Evolutionary conservation across 2,329 filamentous ascomycete species (phyloP), one percentile per base, ranked within the genome.

Genomic region (Diaporthe vexans): DNA sequence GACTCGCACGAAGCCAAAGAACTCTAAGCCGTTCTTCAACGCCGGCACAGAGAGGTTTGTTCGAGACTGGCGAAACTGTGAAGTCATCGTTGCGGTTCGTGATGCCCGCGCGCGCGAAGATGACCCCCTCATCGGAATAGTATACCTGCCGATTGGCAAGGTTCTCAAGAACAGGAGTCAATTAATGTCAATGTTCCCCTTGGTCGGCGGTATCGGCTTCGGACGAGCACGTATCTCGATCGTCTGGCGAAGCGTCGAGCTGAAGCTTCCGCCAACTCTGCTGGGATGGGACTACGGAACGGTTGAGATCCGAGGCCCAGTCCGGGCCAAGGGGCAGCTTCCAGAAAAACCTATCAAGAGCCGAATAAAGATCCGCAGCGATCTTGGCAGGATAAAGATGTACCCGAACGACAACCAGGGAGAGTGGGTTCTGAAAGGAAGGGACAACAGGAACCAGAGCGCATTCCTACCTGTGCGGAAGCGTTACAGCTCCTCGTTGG

Each of bases 21-120:
- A 94, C 76, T 88, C 91, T 0, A 94, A 94, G 78, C 93, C 93
- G 0, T 95, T 94, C 81, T 95, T 93, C 86, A 95, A 95, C 77
- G 93, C 93, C 3, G 92, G 92, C 8, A 94, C 91, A 2, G 93
- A 95, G 80, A 88, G 92, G 7, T 94, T 94, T 76, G 87, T 95
- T 52, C 86, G 90, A 17, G 91, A 95, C 79, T 94, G 92, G 88
- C 86, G 85, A 21, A 90, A 87, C 17, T 88, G 91, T 1, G 92
- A 94, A 80, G 85, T 94, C 43, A 91, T 93, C 76, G 84, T 95
- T 40, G 86, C 88, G 1, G 92, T 94, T 1, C 88, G 92, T 15
- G 93, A 95, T 79, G 86, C 90, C 26, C 87, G 93, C 6, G 86
- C 94, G 29, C 89, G 93, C 69, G 93, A 95, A 79, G 90, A 93